Evolutionary conservation across 805 yeast species (phyloP).

Genomic region (Scheffersomyces lignosus): DNA sequence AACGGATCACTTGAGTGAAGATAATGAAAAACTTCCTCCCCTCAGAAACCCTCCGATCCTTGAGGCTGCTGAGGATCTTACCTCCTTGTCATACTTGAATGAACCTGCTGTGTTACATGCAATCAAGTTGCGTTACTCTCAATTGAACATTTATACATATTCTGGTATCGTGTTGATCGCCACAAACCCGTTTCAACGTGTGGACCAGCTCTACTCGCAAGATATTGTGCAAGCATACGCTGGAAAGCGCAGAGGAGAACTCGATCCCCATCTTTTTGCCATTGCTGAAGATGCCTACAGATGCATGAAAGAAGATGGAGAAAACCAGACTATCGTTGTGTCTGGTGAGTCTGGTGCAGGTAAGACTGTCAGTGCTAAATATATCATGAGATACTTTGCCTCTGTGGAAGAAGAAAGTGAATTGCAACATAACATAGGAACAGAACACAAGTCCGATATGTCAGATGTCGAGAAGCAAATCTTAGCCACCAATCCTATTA

Average conservation of each 20-base stretch:
- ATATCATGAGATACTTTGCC: slow-evolving; percentile 96
- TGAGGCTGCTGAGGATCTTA: slow-evolving; percentile 93
- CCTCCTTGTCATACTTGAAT: slow-evolving; percentile 86
- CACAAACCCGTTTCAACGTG: slow-evolving; percentile 90
- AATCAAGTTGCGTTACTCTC: slow-evolving; percentile 83
- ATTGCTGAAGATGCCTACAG: slow-evolving; percentile 97
- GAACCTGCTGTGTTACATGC: slow-evolving; percentile 97
- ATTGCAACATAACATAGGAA: slow-evolving; percentile 31
- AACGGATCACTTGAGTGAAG: slow-evolving; percentile 49
- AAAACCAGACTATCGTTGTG: slow-evolving; percentile 94
- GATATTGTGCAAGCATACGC: slow-evolving; percentile 95
- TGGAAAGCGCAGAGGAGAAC: slow-evolving; percentile 88
- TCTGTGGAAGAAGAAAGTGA: slow-evolving; percentile 67
- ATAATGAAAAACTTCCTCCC: slow-evolving; percentile 65
- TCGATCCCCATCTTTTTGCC: slow-evolving; percentile 95
- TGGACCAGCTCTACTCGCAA: slow-evolving; percentile 86
- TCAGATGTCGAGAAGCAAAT: slow-evolving; percentile 91
- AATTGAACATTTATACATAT: slow-evolving; percentile 89
- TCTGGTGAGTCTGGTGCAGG: slow-evolving; percentile 99
- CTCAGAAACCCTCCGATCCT: slow-evolving; percentile 88
- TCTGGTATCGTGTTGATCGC: slow-evolving; percentile 97
- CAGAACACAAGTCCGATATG: slow-evolving; percentile 58
- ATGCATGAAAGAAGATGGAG: slow-evolving; percentile 82
- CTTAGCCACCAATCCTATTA: slow-evolving; percentile 93
- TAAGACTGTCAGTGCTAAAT: slow-evolving; percentile 95